Evolutionary conservation across 768 basidiomycete species (phyloP).

Genomic region (Gymnopilus dilepis): DNA sequence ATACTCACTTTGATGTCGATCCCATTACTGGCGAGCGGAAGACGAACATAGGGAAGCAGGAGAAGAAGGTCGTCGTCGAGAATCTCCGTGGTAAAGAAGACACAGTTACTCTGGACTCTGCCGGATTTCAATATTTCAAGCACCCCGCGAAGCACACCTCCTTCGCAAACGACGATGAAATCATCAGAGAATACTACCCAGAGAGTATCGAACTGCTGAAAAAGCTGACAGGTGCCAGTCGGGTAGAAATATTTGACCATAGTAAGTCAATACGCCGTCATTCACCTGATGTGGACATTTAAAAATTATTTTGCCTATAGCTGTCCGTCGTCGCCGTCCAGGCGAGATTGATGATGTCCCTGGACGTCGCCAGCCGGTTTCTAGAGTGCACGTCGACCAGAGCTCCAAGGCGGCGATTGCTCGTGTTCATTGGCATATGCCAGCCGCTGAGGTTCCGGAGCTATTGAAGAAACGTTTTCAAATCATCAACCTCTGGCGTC

Average conservation of each 20-base stretch:
- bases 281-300: slow-evolving; percentile 22
- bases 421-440: slow-evolving; percentile 57
- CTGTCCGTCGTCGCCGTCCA: slow-evolving; percentile 49
- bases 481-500: slow-evolving; percentile 67
- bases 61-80: slow-evolving; percentile 46
- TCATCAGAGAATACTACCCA: slow-evolving; percentile 60
- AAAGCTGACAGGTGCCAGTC: slow-evolving; percentile 60
- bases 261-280: slow-evolving; percentile 43
- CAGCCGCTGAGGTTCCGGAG: slow-evolving; percentile 46
- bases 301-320: slow-evolving; percentile 24
- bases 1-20: slow-evolving; percentile 39
- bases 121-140: slow-evolving; percentile 53
- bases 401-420: slow-evolving; percentile 47
- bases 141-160: slow-evolving; percentile 48
- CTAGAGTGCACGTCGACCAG: slow-evolving; percentile 57
- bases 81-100: slow-evolving; percentile 58
- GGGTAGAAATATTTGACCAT: slow-evolving; percentile 64
- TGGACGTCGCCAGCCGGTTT: slow-evolving; percentile 50
- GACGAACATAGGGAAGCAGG: slow-evolving; percentile 38
- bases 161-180: slow-evolving; percentile 55
- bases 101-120: slow-evolving; percentile 47
- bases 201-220: slow-evolving; percentile 65
- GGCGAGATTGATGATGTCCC: slow-evolving; percentile 40
- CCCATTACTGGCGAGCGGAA: slow-evolving; percentile 37
- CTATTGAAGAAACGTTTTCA: slow-evolving; percentile 56